Base-by-base conservation (phyloP, 129 eudicot species). In the Erigeron canadensis region DNA sequence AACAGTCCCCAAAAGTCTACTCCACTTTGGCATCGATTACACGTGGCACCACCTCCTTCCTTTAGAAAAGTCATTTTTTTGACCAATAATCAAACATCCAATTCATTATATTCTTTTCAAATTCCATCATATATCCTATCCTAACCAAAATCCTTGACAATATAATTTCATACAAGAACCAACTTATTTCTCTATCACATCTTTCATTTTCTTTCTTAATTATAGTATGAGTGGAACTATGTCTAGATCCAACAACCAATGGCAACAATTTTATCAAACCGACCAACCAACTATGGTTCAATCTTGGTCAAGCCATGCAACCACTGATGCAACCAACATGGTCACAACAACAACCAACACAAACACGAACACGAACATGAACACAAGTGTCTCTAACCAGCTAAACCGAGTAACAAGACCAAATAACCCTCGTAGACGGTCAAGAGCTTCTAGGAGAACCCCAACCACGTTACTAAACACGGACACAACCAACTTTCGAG, bases 401-500 rank as follows among this genome's bases (percentile, higher is more conserved):
- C 61, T 71, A 53, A 78, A 82, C 74, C 85, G 97, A 8, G 86
- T 85, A 16, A 16, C 87, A 9, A 85, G 84, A 61, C 91, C 89
- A 15, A 47, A 47, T 28, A 75, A 63, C 44, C 5, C 48, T 5
- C 80, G 97, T 10, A 61, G 84, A 11, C 79, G 97, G 10, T 63
- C 97, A 11, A 82, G 97, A 73, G 89, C 88, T 19, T 91, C 97
- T 9, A 72, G 97, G 13, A 78, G 83, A 50, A 88, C 91, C 34
- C 97, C 97, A 2, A 86, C 92, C 61, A 91, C 97, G 39, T 75
- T 91, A 10, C 86, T 91, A 39, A 91, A 74, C 75, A 91, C 97
- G 2, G 97, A 91, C 80, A 68, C 91, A 6, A 68, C 95, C 79
- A 91, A 91, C 83, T 91, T 91, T 65, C 82, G 97, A 11, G 95